Percentiles rank a stretch among this genome's conserved stretches.
These are phyloP conservation scores for Pseudogymnoascus sp. DNA, from an alignment of 2,329 filamentous ascomycete species.

Conservation along the genomic window DNA sequence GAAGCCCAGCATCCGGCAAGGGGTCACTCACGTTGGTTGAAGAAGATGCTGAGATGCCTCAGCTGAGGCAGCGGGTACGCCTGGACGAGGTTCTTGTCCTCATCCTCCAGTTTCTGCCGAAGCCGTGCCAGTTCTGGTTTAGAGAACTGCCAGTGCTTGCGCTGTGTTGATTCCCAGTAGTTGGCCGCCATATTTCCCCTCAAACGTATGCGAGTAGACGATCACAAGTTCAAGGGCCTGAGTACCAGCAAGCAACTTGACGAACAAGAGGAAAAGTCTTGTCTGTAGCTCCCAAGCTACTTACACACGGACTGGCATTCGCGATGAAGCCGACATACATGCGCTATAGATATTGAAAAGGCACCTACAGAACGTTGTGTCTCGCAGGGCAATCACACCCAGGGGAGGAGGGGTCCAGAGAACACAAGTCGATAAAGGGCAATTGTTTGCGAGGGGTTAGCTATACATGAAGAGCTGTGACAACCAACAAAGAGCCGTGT, in stretches of 20 bases:
- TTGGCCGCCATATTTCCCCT: slow-evolving; percentile 70
- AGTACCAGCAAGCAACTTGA: neutral
- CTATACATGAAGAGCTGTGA: slow-evolving; percentile 6
- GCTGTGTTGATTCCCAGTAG: slow-evolving; percentile 94
- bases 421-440: neutral
- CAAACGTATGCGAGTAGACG: neutral
- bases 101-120: slow-evolving; percentile 69
- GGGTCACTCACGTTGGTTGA: slow-evolving; percentile 67
- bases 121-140: slow-evolving; percentile 70
- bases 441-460: slow-evolving; percentile 2
- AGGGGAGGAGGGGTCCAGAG: neutral
- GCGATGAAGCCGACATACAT: neutral
- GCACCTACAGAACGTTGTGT: slow-evolving; percentile 2
- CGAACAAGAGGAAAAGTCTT: neutral
- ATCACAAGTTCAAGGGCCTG: neutral
- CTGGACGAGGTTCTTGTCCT: slow-evolving; percentile 65
- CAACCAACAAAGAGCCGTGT: slow-evolving; percentile 1
- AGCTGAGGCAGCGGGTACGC: slow-evolving; percentile 77
- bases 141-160: slow-evolving; percentile 83
- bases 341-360: slow-evolving; percentile 4
- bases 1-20: neutral
- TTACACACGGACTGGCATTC: neutral
- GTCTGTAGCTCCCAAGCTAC: neutral
- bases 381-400: neutral
- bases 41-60: slow-evolving; percentile 81